Evolutionary conservation across 2,329 filamentous ascomycete species (phyloP).

Genomic region (Fusarium protoensiforme): DNA sequence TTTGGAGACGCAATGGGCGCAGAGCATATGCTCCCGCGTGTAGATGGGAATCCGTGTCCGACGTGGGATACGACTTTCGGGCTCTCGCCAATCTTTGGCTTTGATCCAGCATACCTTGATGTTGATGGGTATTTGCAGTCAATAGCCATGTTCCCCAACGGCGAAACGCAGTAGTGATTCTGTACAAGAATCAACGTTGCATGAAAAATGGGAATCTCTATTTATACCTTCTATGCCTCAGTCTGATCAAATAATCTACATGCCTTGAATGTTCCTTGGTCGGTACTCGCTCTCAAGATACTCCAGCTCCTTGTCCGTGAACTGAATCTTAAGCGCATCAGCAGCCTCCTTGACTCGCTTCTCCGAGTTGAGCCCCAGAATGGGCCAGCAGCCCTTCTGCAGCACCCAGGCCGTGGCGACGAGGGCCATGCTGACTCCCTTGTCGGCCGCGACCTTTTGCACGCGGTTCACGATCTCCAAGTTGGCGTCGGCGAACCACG

Average conservation of each 20-base stretch:
- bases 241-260: conserved; percentile 10
- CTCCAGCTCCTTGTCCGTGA: conserved; percentile 68
- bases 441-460: conserved; percentile 68
- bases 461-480: conserved; percentile 47
- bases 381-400: conserved; percentile 65
- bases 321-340: conserved; percentile 54
- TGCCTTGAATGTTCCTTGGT: conserved; percentile 59
- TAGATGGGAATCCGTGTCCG: conserved; percentile 23
- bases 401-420: conserved; percentile 74
- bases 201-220: background rate
- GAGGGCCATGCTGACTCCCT: conserved; percentile 70
- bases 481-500: conserved; percentile 44
- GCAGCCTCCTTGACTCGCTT: conserved; percentile 72
- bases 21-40: conserved; percentile 14
- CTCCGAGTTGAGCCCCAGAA: conserved; percentile 69
- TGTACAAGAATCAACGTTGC: background rate
- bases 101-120: conserved; percentile 38
- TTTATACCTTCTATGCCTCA: background rate
- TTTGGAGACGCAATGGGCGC: conserved; percentile 2
- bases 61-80: conserved; percentile 45
- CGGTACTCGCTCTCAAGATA: conserved; percentile 72
- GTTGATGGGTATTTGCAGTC: conserved; percentile 29
- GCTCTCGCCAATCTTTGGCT: conserved; percentile 43
- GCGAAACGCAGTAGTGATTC: background rate
- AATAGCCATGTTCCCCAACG: conserved; percentile 26